A percentile compares a stretch with the other conserved stretches of the same genome.
phyloP scores from a whole-genome alignment of 257 asterid genomes.

The Ocimum tenuiflorum region DNA sequence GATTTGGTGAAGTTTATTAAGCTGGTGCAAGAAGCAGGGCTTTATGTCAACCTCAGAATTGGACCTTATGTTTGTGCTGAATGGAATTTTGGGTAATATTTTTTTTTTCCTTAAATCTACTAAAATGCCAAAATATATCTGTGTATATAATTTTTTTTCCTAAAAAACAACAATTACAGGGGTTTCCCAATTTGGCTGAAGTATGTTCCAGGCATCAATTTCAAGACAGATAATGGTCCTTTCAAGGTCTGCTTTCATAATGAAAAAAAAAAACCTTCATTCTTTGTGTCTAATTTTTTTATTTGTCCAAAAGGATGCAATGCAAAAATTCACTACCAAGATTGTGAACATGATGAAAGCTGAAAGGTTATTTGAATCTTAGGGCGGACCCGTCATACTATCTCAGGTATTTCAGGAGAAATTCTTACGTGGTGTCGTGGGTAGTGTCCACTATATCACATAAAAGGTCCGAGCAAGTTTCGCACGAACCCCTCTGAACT shows the following conservation, averaged over 20 bases:
- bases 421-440: too few species aligned
- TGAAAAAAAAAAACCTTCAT: too few species aligned
- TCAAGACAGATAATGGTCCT: conserved; percentile 69
- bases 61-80: conserved; percentile 98
- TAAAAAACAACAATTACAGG: conserved; percentile 36
- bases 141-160: background rate
- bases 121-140: background rate
- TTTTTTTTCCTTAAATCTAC: too few species aligned
- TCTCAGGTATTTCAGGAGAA: too few species aligned
- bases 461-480: too few species aligned
- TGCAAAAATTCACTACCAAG: conserved; percentile 89
- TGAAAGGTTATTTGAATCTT: conserved; percentile 67
- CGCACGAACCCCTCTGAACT: too few species aligned
- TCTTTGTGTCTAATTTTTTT: too few species aligned
- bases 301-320: conserved; percentile 83
- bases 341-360: conserved; percentile 90
- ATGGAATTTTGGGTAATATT: conserved; percentile 98
- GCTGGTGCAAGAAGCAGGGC: conserved; percentile 76
- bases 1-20: conserved; percentile 80
- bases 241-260: conserved; percentile 49
- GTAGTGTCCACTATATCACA: too few species aligned
- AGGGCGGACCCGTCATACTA: conserved; percentile 89
- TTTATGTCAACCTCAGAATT: conserved; percentile 72
- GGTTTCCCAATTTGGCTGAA: conserved; percentile 82
- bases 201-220: conserved; percentile 68